A percentile compares a stretch with the other conserved stretches of the same genome.
These are phyloP conservation scores for Hylodesmum podocarpum DNA, from an alignment of 306 rosid species.

Conservation along the genomic window DNA sequence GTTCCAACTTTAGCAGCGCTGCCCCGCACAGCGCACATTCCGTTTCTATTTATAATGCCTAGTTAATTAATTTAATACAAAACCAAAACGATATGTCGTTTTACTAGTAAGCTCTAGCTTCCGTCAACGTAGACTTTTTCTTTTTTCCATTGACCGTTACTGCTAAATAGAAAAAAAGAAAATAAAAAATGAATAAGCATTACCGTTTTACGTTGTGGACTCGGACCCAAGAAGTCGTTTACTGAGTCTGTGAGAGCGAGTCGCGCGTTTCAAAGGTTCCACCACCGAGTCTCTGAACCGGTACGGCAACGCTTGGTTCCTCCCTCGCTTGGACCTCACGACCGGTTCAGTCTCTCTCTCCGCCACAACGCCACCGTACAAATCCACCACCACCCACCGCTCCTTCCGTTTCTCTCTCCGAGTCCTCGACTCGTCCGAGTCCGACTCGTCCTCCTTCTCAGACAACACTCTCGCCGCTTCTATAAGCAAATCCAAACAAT, in stretches of 20 bases:
- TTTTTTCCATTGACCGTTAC: neutral
- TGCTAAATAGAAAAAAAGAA: neutral
- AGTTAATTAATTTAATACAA: neutral
- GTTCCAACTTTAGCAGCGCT: neutral
- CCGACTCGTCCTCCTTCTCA: neutral
- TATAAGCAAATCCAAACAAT: conserved; percentile 44
- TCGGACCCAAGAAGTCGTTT: conserved; percentile 24
- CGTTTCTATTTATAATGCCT: neutral
- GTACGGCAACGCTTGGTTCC: conserved; percentile 43
- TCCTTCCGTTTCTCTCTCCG: conserved; percentile 8
- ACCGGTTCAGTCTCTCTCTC: conserved; percentile 44
- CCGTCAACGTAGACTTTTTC: neutral
- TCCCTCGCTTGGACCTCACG: conserved; percentile 54
- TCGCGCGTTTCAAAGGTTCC: conserved; percentile 46
- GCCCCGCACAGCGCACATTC: neutral
- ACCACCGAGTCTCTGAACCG: conserved; percentile 54
- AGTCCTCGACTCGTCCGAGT: conserved; percentile 17
- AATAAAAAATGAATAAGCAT: neutral
- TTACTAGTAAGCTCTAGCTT: too few species aligned
- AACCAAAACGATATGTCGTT: neutral
- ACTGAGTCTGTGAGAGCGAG: neutral
- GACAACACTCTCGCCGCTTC: conserved; percentile 51
- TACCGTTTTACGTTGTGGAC: neutral
- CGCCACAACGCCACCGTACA: conserved; percentile 9
- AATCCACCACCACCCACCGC: conserved; percentile 36